Evolutionary conservation across 1,284 basidiomycete species (phyloP), one percentile per base, ranked within the genome.

Genomic region (Leccinum griseonigrum): DNA sequence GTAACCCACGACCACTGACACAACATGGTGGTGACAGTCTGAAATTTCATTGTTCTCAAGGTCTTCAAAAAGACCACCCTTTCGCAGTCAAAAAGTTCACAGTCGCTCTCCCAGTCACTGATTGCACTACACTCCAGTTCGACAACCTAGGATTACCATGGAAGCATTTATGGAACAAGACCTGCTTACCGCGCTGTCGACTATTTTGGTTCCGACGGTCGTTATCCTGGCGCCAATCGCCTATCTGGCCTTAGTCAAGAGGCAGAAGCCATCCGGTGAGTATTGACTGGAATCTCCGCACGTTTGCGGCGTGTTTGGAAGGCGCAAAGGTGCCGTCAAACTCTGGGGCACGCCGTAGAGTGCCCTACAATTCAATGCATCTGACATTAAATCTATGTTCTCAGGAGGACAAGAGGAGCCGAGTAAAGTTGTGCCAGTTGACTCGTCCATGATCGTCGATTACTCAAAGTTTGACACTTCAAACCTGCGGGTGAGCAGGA

Each of bases 401-500:
- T 61, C 57, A 68, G 70, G 59, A 28, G 55, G 11, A 52, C 26
- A 18, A 28, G 9, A 13, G 11, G 14, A 56, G 5, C 38, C 38
- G 11, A 18, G 26, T 16, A 63, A 54, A 2, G 28, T 29, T 5
- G 26, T 28, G 31, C 28, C 38, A 22, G 18, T 31, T 32, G 56
- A 55, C 54, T 38, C 31, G 4, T 22, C 57, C 32, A 55, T n/a
- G 57, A 10, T 40, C 6, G 36, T 38, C 36, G 62, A 65, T 58
- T 59, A 64, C 60, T 62, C 71, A 1, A 59, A 16, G 50, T 74
- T 70, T 40, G 69, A 77, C 40, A 73, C 63, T 3, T 75, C 73
- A 10, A 74, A 80, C 60, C 75, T 85, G 11, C 73, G 70, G n/a
- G 82, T 90, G 13, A 79, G 84, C 0, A 86, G 84, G 71, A 79